phyloP scores from a whole-genome alignment of 2,329 filamentous ascomycete genomes.

The Calonectria crousiana region DNA sequence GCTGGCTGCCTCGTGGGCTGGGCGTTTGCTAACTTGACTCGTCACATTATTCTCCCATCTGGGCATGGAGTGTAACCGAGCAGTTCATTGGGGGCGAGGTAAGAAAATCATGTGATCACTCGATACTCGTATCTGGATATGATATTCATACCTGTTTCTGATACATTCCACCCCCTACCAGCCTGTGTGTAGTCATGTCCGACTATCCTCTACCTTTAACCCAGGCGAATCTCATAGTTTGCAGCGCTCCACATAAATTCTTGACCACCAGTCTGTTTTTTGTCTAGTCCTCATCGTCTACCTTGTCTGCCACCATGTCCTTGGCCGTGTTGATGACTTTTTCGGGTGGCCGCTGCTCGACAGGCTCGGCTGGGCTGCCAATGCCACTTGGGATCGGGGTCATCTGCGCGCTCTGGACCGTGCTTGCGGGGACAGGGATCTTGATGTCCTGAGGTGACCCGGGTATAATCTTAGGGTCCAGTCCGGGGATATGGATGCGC shows the following conservation, averaged over 20 bases:
- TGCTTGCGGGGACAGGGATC: conserved; percentile 74
- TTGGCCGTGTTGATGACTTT: conserved; percentile 63
- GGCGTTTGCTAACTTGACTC: conserved; percentile 21
- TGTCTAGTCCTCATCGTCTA: conserved; percentile 63
- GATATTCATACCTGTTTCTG: conserved; percentile 31
- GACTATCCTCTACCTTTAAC: background rate
- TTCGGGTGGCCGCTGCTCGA: conserved; percentile 57
- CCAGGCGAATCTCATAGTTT: conserved; percentile 6
- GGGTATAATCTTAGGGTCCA: conserved; percentile 76
- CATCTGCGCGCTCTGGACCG: conserved; percentile 50
- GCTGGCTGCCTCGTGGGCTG: background rate
- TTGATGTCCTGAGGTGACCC: conserved; percentile 84
- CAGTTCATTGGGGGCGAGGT: conserved; percentile 16
- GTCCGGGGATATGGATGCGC: conserved; percentile 84
- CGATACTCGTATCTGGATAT: conserved; percentile 34
- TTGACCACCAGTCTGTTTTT: background rate
- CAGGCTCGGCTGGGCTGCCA: conserved; percentile 58
- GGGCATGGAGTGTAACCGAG: conserved; percentile 19
- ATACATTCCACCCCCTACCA: conserved; percentile 9
- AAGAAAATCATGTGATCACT: conserved; percentile 34
- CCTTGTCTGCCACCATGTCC: conserved; percentile 65
- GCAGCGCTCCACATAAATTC: background rate
- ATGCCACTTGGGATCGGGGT: conserved; percentile 63
- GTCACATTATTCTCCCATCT: conserved; percentile 29
- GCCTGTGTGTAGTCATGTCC: conserved; percentile 8